These are phyloP conservation scores for Mycocentrospora acerina DNA, from an alignment of 2,329 filamentous ascomycete species.

Conservation along the genomic window DNA sequence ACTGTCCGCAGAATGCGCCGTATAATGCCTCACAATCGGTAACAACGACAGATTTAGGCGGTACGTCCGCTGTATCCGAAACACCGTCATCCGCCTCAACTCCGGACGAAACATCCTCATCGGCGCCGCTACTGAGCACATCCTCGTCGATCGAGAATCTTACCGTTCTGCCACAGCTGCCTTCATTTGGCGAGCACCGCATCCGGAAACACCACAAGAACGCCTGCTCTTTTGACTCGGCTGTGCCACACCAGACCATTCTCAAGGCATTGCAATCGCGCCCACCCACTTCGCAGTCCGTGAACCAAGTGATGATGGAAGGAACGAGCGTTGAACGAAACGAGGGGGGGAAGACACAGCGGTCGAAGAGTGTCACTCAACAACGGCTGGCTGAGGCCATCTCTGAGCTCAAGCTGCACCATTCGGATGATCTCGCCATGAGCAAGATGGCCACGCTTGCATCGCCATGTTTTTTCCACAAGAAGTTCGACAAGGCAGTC, in stretches of 20 bases:
- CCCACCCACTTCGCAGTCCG: slow-evolving; percentile 57
- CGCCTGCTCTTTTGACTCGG: slow-evolving; percentile 60
- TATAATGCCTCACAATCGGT: slow-evolving; percentile 31
- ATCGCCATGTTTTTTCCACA: slow-evolving; percentile 97
- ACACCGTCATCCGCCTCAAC: slow-evolving; percentile 17
- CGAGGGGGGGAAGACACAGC: slow-evolving; percentile 22
- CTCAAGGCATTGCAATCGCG: slow-evolving; percentile 77
- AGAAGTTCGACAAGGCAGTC: slow-evolving; percentile 93
- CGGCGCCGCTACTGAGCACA: slow-evolving; percentile 28
- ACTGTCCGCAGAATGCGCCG: slow-evolving; percentile 18
- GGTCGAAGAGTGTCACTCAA: slow-evolving; percentile 34
- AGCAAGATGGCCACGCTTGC: slow-evolving; percentile 67
- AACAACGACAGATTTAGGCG: slow-evolving; percentile 29
- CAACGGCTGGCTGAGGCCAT: slow-evolving; percentile 65
- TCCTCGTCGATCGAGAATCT: slow-evolving; percentile 41
- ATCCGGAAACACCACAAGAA: slow-evolving; percentile 41
- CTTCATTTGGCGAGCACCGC: slow-evolving; percentile 42
- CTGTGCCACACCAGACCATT: slow-evolving; percentile 74
- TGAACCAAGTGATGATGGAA: slow-evolving; percentile 61
- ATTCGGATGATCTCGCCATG: slow-evolving; percentile 45
- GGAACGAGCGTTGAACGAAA: slow-evolving; percentile 33
- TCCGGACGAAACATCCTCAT: slow-evolving; percentile 14
- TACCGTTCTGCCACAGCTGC: slow-evolving; percentile 31
- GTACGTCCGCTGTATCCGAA: slow-evolving; percentile 26
- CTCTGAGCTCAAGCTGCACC: slow-evolving; percentile 51